These are phyloP conservation scores for Triticum turgidum DNA, from an alignment of 176 grass and related monocot species.

Conservation along the genomic window DNA sequence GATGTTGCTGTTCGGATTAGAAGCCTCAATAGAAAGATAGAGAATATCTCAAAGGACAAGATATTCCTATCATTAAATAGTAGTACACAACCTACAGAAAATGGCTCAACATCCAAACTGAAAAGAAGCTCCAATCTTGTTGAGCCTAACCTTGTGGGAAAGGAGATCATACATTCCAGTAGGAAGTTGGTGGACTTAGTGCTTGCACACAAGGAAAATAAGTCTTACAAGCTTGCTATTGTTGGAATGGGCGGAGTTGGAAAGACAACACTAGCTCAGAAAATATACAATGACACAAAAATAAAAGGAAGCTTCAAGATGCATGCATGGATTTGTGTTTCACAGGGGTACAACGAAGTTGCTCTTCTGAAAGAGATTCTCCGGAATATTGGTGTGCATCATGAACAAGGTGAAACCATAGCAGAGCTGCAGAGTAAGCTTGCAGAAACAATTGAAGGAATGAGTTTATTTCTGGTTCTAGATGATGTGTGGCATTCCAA, in stretches of 20 bases:
- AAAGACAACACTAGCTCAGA: not conserved
- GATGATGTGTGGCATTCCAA: too few species aligned
- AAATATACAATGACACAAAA: not conserved
- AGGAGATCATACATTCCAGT: not conserved
- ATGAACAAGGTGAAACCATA: not conserved
- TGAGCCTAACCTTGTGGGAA: slow-evolving; percentile 34
- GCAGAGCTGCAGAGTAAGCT: not conserved
- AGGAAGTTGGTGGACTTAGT: not conserved
- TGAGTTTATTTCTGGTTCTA: too few species aligned
- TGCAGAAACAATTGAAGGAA: too few species aligned
- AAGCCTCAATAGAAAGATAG: not conserved
- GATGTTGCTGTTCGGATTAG: not conserved
- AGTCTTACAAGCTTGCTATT: not conserved
- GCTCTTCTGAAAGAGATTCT: slow-evolving; percentile 13
- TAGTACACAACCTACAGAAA: not conserved
- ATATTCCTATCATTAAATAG: not conserved
- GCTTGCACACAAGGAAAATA: not conserved
- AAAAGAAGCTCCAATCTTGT: not conserved
- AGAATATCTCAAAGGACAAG: not conserved
- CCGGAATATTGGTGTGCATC: not conserved
- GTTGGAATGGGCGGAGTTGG: not conserved
- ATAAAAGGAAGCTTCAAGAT: slow-evolving; percentile 7
- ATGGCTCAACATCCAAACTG: not conserved
- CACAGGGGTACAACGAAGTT: not conserved
- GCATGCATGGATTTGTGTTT: slow-evolving; percentile 36